These are phyloP conservation scores for Metroxylon sagu DNA, from an alignment of 176 grass and related monocot species.

Conservation along the genomic window DNA sequence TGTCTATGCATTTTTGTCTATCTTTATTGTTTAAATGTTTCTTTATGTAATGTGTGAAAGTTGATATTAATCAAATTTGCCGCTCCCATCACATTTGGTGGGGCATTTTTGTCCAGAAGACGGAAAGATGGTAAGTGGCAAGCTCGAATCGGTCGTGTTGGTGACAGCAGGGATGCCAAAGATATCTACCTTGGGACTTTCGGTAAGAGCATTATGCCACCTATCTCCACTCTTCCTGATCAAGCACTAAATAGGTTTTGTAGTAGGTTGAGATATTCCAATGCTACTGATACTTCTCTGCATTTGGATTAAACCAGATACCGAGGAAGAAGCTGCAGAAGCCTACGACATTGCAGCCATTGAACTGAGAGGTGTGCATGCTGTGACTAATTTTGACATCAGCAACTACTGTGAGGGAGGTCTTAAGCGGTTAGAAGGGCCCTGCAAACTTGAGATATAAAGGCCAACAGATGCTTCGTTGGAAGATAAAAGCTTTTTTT, in stretches of 20 bases:
- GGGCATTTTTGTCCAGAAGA: conserved; percentile 32
- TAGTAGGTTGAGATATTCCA: too few relatives aligned
- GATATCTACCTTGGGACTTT: conserved; percentile 98
- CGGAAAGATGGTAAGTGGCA: conserved; percentile 98
- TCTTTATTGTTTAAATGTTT: conserved; percentile 10
- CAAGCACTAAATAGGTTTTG: too few relatives aligned
- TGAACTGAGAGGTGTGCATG: conserved; percentile 79
- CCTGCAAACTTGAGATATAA: conserved; percentile 41
- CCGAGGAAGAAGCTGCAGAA: conserved; percentile 94
- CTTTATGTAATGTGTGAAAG: neutral
- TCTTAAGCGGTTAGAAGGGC: conserved; percentile 40
- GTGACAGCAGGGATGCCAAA: conserved; percentile 48
- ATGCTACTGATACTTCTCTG: neutral
- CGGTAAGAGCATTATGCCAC: conserved; percentile 33
- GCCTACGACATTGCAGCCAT: conserved; percentile 93
- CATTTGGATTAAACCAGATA: conserved; percentile 35
- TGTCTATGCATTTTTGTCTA: conserved; percentile 8
- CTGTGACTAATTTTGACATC: conserved; percentile 94
- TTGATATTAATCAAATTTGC: conserved; percentile 8
- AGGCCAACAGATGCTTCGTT: too few relatives aligned
- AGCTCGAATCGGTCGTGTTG: conserved; percentile 87
- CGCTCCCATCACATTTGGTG: neutral
- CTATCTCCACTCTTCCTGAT: neutral
- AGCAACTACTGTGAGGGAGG: conserved; percentile 53
- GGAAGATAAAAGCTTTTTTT: too few relatives aligned